Conservation (phyloP, 2,329 filamentous ascomycete genomes). For the Diaporthe citriasiana region DNA sequence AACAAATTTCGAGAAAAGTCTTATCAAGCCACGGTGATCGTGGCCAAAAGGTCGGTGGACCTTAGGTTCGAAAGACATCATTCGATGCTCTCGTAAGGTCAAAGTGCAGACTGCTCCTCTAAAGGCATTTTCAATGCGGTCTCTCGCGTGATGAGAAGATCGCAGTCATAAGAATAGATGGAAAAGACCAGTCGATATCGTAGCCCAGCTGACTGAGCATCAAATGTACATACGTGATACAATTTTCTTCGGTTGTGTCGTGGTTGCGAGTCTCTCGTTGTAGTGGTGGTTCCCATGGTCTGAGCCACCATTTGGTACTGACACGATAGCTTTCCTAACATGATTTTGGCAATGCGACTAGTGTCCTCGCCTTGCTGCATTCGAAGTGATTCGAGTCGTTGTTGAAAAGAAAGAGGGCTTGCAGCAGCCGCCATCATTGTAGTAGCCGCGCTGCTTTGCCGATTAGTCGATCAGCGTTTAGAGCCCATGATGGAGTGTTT, state of each 20-base stretch:
- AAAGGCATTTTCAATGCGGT: not conserved
- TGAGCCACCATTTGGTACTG: not conserved
- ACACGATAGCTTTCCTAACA: not conserved
- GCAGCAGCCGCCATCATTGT: not conserved
- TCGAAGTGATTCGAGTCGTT: not conserved
- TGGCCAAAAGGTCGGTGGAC: not conserved
- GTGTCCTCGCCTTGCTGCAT: not conserved
- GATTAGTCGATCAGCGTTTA: not conserved
- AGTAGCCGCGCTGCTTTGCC: not conserved
- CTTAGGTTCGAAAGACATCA: not conserved
- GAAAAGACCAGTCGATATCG: constrained; percentile 1
- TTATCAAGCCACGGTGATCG: not conserved
- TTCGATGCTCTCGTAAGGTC: not conserved
- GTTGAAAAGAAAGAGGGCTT: not conserved
- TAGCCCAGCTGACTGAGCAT: constrained; percentile 4
- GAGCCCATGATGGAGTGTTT: not conserved
- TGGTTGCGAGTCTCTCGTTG: not conserved
- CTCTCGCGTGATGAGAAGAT: constrained; percentile 3
- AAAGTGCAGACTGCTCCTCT: not conserved
- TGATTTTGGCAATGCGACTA: not conserved
- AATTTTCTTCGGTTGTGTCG: not conserved
- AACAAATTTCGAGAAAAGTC: not conserved
- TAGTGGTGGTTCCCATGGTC: not conserved
- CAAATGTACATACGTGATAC: constrained; percentile 18
- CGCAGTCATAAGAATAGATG: not conserved